Conservation (phyloP, 225 moss, liverwort and hornwort genomes). For the Thuidium tamariscinum region DNA sequence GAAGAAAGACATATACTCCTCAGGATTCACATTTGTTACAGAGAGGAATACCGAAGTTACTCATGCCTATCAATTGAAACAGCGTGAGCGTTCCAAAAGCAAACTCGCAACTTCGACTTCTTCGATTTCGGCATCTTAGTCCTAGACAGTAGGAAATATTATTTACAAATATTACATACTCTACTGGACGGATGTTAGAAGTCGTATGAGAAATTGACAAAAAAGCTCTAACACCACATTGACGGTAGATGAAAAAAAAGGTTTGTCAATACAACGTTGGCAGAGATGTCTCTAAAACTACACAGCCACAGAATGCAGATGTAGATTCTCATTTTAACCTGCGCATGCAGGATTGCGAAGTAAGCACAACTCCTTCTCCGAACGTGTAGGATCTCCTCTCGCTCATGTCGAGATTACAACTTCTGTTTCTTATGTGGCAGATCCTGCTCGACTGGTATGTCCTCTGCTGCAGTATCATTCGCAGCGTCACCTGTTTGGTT, state of each 20-base stretch:
- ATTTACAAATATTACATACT: constrained; percentile 24
- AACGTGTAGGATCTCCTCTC: background rate
- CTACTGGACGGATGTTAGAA: constrained; percentile 5
- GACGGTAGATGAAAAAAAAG: background rate
- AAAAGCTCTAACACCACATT: background rate
- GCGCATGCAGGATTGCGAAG: background rate
- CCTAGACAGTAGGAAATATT: constrained; percentile 11
- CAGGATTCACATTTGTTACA: background rate
- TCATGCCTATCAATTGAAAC: background rate
- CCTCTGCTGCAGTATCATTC: background rate
- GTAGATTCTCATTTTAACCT: background rate
- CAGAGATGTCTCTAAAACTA: background rate
- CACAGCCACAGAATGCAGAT: background rate
- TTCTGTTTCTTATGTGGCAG: constrained; percentile 15
- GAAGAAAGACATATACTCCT: background rate
- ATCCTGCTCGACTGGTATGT: background rate
- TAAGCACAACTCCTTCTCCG: background rate
- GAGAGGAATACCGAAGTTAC: background rate
- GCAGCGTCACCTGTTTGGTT: background rate
- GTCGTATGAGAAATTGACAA: background rate
- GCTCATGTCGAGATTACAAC: background rate
- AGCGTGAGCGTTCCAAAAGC: background rate
- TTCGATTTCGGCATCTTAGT: background rate
- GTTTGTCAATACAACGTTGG: background rate
- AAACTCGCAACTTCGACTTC: background rate